A percentile compares a stretch with the other conserved stretches of the same genome.
Conservation (phyloP, 805 yeast genomes). For the Metschnikowia henanensis region DNA sequence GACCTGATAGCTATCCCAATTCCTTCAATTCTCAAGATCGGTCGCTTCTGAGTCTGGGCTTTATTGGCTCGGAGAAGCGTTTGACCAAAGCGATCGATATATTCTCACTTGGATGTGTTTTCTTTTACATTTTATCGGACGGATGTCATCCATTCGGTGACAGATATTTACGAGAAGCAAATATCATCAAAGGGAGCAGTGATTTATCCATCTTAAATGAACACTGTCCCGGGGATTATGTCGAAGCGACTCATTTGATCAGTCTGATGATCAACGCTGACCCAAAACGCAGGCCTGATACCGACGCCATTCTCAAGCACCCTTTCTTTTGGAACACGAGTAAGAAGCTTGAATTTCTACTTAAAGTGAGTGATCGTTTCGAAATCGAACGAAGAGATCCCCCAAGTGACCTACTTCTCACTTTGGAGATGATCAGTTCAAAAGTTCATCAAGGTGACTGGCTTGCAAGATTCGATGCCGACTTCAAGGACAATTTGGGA, state of each 20-base stretch:
- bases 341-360: constrained; percentile 76
- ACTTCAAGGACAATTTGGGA: constrained; percentile 80
- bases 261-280: constrained; percentile 66
- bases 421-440: constrained; percentile 50
- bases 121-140: constrained; percentile 76
- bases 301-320: constrained; percentile 66
- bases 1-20: constrained; percentile 36
- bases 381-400: constrained; percentile 85
- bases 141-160: constrained; percentile 98
- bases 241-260: constrained; percentile 75
- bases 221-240: constrained; percentile 41
- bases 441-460: constrained; percentile 60
- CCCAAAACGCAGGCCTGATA: constrained; percentile 73
- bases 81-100: constrained; percentile 90
- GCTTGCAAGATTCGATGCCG: constrained; percentile 70
- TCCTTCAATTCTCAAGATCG: constrained; percentile 26
- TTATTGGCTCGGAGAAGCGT: constrained; percentile 50
- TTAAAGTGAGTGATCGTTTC: constrained; percentile 87
- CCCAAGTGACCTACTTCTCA: constrained; percentile 56
- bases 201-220: constrained; percentile 47
- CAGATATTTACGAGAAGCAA: constrained; percentile 81
- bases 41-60: not conserved
- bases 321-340: constrained; percentile 85
- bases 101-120: constrained; percentile 93
- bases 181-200: constrained; percentile 70